Base-by-base conservation (phyloP, 768 basidiomycete genomes). In the Tulasnella sp. region DNA sequence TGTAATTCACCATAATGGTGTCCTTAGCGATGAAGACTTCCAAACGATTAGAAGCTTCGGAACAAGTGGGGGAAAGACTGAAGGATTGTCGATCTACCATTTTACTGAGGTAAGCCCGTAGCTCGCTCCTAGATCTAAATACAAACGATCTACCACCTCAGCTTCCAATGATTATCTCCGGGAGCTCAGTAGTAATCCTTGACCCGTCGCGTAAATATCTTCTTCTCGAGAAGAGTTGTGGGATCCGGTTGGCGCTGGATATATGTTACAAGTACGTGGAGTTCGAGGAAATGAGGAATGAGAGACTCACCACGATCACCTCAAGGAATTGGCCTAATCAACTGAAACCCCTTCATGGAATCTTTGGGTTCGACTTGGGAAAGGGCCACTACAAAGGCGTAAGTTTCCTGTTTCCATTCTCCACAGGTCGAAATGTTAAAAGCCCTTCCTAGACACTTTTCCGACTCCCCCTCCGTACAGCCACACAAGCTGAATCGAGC, bases 61-160 rank as follows among this genome's bases (percentile, higher is more conserved):
- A 38, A 34, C n/a, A 42, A 52, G 75, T 34, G 75, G 46, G 36
- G 7, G 62, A 1, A 10, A 18, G 46, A 24, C 39, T n/a, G 75
- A 42, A 62, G 75, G 27, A 2, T 9, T 76, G 31, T 76, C 75
- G 34, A 19, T 76, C 75, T 76, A 76, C 56, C 75, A 76, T 39
- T 76, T 76, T 36, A 62, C 48, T 1, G 75, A 76, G 73, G 73
- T 74, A 3, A 27, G 73, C 27, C 7, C 16, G 31, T 24, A 3
- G 4, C 3, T 40, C 46, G 14, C 14, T 40, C 4, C 24, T 18
- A 74, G 31, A 40, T 10, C 21, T 72, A 10, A 36, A 19, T 19
- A 6, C 2, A 6, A 42, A 40, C 38, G 10, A 36, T n/a, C n/a
- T 40, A 39, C n/a, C 39, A 8, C 46, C 9, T 16, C 27, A 74